phyloP scores from a whole-genome alignment of 2,329 filamentous ascomycete species.

The Teratosphaeriaceae sp. region DNA sequence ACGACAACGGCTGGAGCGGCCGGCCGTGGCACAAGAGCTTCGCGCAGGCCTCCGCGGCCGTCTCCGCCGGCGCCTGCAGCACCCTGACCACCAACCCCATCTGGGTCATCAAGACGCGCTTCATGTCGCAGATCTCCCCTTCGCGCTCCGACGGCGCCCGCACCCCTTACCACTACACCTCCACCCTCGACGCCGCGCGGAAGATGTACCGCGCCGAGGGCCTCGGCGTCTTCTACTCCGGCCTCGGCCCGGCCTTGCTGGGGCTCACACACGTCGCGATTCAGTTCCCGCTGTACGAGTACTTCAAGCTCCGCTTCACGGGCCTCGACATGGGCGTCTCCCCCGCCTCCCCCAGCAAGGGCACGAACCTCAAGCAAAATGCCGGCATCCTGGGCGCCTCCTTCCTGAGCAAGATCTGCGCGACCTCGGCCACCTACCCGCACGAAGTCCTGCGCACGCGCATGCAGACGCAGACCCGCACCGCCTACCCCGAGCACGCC shows the following conservation, averaged over 20 bases:
- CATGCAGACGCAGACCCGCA: slow-evolving; percentile 84
- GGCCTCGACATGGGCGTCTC: slow-evolving; percentile 79
- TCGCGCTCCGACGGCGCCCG: slow-evolving; percentile 49
- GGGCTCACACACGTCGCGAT: slow-evolving; percentile 94
- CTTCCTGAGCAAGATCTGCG: slow-evolving; percentile 88
- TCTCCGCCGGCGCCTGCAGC: slow-evolving; percentile 83
- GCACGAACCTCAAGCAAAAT: no score
- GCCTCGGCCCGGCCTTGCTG: slow-evolving; percentile 82
- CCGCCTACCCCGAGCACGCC: slow-evolving; percentile 39
- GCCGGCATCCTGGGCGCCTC: slow-evolving; percentile 80
- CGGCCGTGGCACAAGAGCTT: slow-evolving; percentile 58
- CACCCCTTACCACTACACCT: slow-evolving; percentile 84
- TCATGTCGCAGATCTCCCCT: slow-evolving; percentile 83
- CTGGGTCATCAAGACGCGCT: slow-evolving; percentile 97
- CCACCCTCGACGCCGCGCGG: slow-evolving; percentile 80
- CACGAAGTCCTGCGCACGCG: slow-evolving; percentile 94
- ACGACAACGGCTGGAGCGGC: slow-evolving; percentile 42
- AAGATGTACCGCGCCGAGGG: slow-evolving; percentile 96
- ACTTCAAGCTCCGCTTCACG: slow-evolving; percentile 82
- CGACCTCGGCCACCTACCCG: slow-evolving; percentile 91
- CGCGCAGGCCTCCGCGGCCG: no score
- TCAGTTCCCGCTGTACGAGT: slow-evolving; percentile 95
- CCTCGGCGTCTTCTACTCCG: slow-evolving; percentile 86
- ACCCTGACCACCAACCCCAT: slow-evolving; percentile 96
- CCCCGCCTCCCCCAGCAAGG: slow-evolving; percentile 32